These are phyloP conservation scores for Thelonectria discophora DNA, from an alignment of 2,329 filamentous ascomycete species.

Conservation along the genomic window DNA sequence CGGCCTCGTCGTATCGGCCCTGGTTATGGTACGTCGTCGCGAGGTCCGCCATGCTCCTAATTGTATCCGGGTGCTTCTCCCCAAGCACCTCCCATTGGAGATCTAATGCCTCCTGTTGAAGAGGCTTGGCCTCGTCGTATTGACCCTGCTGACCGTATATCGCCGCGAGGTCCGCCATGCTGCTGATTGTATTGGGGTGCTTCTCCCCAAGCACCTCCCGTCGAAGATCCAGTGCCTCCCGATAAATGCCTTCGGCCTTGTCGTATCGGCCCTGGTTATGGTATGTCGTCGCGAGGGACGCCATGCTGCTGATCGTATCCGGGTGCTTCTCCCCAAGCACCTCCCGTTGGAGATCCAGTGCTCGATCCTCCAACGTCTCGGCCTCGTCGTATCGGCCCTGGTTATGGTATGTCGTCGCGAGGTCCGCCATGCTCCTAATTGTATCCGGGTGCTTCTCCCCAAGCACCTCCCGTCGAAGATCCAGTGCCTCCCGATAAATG, in stretches of 20 bases:
- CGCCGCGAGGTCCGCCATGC: neutral
- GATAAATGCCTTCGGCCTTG: neutral
- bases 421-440: neutral
- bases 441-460: slow-evolving; percentile 6
- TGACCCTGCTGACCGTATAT: neutral
- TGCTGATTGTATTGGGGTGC: neutral
- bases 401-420: neutral
- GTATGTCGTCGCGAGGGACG: slow-evolving; percentile 4
- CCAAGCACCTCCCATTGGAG: slow-evolving; percentile 1
- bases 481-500: neutral
- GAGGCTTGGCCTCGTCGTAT: neutral
- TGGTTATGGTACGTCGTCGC: neutral
- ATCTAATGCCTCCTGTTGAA: too few species aligned
- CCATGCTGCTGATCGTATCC: slow-evolving; percentile 12
- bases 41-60: neutral
- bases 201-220: slow-evolving; percentile 1
- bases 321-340: neutral
- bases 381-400: neutral
- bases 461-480: neutral
- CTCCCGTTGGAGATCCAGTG: neutral
- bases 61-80: slow-evolving; percentile 3
- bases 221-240: neutral
- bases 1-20: neutral
- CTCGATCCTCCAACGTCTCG: neutral
- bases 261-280: neutral